Conservation (phyloP, 495 filamentous ascomycete genomes). For the Penicillium riverlandense region DNA sequence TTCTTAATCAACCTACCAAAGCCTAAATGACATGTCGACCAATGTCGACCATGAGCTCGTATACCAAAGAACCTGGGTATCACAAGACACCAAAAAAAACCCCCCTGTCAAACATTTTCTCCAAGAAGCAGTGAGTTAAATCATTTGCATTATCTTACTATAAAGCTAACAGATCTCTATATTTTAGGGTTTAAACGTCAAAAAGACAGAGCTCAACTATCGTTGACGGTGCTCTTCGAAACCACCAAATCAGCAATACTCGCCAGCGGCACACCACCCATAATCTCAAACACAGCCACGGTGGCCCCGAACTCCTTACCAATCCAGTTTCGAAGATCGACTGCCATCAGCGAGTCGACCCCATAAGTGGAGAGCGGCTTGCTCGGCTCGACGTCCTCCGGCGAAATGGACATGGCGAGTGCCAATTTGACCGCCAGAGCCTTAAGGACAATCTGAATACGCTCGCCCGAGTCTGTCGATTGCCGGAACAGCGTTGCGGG, state of each 20-base stretch:
- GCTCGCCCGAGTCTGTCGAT: neutral
- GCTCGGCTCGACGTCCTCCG: constrained; percentile 13
- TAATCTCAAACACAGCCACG: constrained; percentile 38
- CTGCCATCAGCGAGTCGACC: constrained; percentile 47
- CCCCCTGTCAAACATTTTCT: no score
- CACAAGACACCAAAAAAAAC: no score
- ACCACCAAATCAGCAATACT: constrained; percentile 3
- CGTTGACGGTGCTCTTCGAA: neutral
- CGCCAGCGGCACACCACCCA: constrained; percentile 7
- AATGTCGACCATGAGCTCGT: no score
- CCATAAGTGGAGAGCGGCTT: constrained; percentile 30
- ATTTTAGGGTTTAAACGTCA: no score
- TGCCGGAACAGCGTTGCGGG: neutral
- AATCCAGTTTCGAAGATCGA: constrained; percentile 50
- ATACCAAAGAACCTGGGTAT: no score
- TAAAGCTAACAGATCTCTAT: no score
- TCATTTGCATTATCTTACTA: no score
- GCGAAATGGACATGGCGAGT: constrained; percentile 4
- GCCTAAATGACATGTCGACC: no score
- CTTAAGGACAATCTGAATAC: neutral
- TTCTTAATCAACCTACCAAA: no score
- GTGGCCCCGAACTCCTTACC: constrained; percentile 24
- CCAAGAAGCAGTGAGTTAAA: no score
- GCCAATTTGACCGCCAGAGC: constrained; percentile 4
- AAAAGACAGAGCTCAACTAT: neutral